Percentiles rank a stretch among this genome's conserved stretches.
Evolutionary conservation across 495 filamentous ascomycete species (phyloP).

Genomic region (Annulohypoxylon stygium): DNA sequence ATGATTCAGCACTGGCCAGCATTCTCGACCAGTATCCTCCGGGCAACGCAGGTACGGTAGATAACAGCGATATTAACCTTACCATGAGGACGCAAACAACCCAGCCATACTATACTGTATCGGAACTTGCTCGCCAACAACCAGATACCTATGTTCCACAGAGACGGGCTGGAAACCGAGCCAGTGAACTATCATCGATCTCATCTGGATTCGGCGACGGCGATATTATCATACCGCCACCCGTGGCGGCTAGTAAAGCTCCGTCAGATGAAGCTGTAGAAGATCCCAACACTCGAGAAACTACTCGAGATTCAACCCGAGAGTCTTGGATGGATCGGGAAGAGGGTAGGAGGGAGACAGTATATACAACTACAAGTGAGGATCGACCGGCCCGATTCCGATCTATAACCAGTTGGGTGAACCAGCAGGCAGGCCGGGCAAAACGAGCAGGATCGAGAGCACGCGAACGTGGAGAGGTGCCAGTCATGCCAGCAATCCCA

Average conservation of each 20-base stretch:
- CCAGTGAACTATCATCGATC: constrained; percentile 63
- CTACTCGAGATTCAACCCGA: constrained; percentile 30
- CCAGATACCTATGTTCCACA: constrained; percentile 52
- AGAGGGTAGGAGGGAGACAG: constrained; percentile 54
- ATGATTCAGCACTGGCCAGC: constrained; percentile 18
- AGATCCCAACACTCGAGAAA: constrained; percentile 14
- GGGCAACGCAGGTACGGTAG: constrained; percentile 10
- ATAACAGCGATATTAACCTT: constrained; percentile 37
- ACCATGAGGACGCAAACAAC: constrained; percentile 51
- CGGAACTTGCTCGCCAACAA: constrained; percentile 54
- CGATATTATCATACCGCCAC: constrained; percentile 58
- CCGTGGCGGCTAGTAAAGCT: constrained; percentile 28
- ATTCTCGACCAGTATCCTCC: constrained; percentile 25
- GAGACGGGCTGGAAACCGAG: constrained; percentile 49
- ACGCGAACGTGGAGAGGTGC: constrained; percentile 40
- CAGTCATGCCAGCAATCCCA: constrained; percentile 47
- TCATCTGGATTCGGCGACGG: constrained; percentile 69
- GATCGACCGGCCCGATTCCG: constrained; percentile 68
- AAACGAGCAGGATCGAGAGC: constrained; percentile 52
- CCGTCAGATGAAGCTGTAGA: constrained; percentile 12
- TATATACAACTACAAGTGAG: constrained; percentile 63
- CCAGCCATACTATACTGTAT: constrained; percentile 54
- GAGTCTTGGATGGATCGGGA: constrained; percentile 57
- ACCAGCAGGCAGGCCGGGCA: constrained; percentile 65
- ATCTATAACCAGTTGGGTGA: constrained; percentile 71